These are phyloP conservation scores for Hypoxylon sp. DNA, from an alignment of 2,329 filamentous ascomycete species.

Conservation along the genomic window DNA sequence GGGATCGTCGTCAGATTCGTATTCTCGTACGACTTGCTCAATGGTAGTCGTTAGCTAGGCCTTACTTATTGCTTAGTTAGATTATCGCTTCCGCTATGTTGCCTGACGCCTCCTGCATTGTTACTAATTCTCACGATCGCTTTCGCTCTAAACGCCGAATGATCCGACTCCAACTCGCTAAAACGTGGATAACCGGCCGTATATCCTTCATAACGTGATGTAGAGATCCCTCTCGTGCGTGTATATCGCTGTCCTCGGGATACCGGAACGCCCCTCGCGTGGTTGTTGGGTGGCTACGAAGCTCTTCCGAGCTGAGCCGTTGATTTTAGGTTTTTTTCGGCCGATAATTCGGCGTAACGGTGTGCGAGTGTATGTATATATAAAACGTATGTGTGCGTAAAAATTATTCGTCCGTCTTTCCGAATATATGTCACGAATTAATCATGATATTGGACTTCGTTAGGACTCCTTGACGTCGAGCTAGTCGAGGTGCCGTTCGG, in stretches of 20 bases:
- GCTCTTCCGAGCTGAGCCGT: slow-evolving; percentile 30
- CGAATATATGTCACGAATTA: slow-evolving; percentile 28
- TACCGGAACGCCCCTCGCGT: slow-evolving; percentile 32
- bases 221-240: slow-evolving; percentile 13
- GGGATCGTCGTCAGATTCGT: slow-evolving; percentile 33
- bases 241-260: slow-evolving; percentile 25
- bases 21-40: slow-evolving; percentile 38
- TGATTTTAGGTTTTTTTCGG: slow-evolving; percentile 15
- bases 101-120: slow-evolving; percentile 6
- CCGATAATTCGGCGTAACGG: slow-evolving; percentile 6
- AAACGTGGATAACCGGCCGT: slow-evolving; percentile 9
- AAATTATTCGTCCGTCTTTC: neutral
- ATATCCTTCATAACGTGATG: neutral
- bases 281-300: slow-evolving; percentile 18
- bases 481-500: slow-evolving; percentile 49
- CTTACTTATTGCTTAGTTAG: slow-evolving; percentile 19
- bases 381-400: slow-evolving; percentile 7
- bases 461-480: slow-evolving; percentile 41
- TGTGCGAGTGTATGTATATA: slow-evolving; percentile 14
- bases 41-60: slow-evolving; percentile 15
- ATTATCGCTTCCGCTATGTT: slow-evolving; percentile 10
- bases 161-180: slow-evolving; percentile 20
- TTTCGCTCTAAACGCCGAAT: slow-evolving; percentile 20
- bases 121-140: slow-evolving; percentile 16
- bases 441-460: slow-evolving; percentile 51